phyloP scores from a whole-genome alignment of 129 eudicot species.

The Ambrosia trifida region DNA sequence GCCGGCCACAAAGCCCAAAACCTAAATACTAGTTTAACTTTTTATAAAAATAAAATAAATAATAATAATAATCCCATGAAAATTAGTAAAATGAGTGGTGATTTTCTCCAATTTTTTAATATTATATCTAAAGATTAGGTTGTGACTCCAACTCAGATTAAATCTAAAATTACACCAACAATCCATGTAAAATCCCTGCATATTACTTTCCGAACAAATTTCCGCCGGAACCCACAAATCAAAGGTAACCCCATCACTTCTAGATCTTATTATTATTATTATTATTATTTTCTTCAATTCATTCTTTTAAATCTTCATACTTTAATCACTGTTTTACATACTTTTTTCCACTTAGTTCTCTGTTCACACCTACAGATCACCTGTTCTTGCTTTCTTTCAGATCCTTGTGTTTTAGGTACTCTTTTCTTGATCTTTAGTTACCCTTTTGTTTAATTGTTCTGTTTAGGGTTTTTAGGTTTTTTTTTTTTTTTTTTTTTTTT shows the following conservation, averaged over 20 bases:
- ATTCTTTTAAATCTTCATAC: not conserved
- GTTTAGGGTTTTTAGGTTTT: not conserved
- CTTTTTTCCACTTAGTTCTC: not conserved
- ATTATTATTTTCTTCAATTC: not conserved
- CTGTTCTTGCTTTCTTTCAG: conserved; percentile 14
- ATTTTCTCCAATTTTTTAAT: not conserved
- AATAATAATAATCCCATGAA: no score
- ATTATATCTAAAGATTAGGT: not conserved
- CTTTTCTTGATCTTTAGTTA: not conserved
- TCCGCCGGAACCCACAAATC: conserved; percentile 22
- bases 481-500: not conserved
- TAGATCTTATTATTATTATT: conserved; percentile 6
- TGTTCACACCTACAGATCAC: conserved; percentile 12
- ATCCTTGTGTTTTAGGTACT: conserved; percentile 27
- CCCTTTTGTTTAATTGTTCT: not conserved
- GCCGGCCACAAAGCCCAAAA: no score
- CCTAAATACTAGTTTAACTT: no score
- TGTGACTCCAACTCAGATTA: conserved; percentile 1
- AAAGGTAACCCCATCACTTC: conserved; percentile 17
- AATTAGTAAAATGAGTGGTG: not conserved
- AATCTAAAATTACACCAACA: conserved; percentile 5
- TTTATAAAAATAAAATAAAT: no score
- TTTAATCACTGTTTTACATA: not conserved
- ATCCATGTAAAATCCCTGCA: conserved; percentile 9
- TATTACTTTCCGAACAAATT: conserved; percentile 22